Evolutionary conservation across 805 yeast species (phyloP), one percentile per base, ranked within the genome.

Genomic region (Starmerella roubikii): DNA sequence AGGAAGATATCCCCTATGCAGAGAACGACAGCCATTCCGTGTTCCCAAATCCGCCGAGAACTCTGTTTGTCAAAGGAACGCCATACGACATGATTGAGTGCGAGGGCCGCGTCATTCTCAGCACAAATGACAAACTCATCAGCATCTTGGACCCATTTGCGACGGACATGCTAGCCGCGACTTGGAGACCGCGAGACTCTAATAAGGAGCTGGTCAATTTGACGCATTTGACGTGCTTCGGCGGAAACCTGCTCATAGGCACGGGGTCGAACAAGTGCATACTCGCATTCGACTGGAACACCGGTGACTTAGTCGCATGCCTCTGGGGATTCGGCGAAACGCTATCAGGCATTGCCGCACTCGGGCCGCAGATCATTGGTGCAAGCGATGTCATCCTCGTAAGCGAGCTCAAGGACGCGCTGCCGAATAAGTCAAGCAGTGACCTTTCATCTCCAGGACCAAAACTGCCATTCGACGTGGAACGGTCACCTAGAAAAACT

Each of bases 291-390:
- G 62, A 63, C 22, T 68, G 64, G 44, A 40, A 49, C 1, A 61
- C 60, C 7, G 78, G 76, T 1, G 68, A 58, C 35, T 64, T 64
- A 9, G 32, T 73, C 9, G 63, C 71, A 7, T 61, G 67, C 0
- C 68, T 64, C 34, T 78, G 79, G 78, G 86, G 72, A 0, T 76
- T 71, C 46, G 65, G 75, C 1, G 74, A 75, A 29, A 54, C 67
- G 1, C 64, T 75, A 4, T 53, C 69, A 12, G 68, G 71, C 0
- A 40, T 76, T 1, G 45, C 45, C 3, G 46, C 53, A 45, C 40
- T 45, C 2, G 38, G 43, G 2, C 37, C 30, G 11, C 22, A 34
- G 22, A 17, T 46, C 5, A 23, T 50, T 4, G 32, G 38, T 3
- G 44, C 50, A 2, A 38, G 47, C 12, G 53, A 49, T n/a, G 34